Base-by-base conservation (phyloP, 106 monocot species). In the Dioscorea zingiberensis region DNA sequence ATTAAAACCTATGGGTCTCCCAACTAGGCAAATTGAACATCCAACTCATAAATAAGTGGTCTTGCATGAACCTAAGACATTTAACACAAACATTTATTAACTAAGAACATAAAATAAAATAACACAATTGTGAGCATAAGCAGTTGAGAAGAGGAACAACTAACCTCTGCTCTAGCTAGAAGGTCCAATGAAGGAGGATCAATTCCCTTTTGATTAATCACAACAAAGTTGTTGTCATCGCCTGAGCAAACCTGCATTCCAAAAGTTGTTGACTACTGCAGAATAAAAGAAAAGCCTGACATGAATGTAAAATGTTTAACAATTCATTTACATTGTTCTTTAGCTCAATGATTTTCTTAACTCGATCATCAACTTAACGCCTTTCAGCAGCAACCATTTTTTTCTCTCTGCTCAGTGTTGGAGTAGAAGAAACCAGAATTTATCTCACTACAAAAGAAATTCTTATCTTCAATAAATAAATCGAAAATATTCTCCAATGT, bases 361-460 rank as follows among this genome's bases (percentile, higher is more conserved):
- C 88, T 73, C 80, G 75, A 44, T 97, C 91, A 63, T 97, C 95
- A 78, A 97, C 91, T 83, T 80, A 78, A 46, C 79, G 91, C 73
- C 95, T 85, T 76, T 97, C 95, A 74, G 95, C 95, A 77, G 85
- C 70, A 79, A 97, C 91, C 95, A 97, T 91, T 59, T 88, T n/a
- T 97, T 71, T 97, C 95, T 72, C 95, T 88, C 66, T 97, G 91
- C 48, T 97, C 95, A 25, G 95, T 91, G 60, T 80, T 97, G 0
- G 95, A 97, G 78, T 97, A 97, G 78, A 97, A 97, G 75, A 97
- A 97, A 7, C 95, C 95, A 67, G 95, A 91, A 91, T 97, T 97
- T 81, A 97, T 64, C 79, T 97, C 95, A 86, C 95, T 97, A 83
- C 62, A 45, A 62, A 66, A 58, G 57, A 25, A 25, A 68, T 25